phyloP scores from a whole-genome alignment of 1,139 yeast species.

The Yamadazyma membranifaciens region DNA sequence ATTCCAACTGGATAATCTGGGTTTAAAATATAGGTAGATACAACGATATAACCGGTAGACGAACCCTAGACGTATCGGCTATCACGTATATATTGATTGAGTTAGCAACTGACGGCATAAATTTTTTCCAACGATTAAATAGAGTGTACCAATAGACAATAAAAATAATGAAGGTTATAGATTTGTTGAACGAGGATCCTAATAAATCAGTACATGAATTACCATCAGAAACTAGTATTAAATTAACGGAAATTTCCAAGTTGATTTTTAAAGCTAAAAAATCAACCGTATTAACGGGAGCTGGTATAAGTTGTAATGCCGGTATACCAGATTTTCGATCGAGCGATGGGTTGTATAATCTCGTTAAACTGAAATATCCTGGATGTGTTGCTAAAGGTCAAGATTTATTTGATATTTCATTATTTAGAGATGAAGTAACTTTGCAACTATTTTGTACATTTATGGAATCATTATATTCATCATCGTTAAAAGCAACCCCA shows the following conservation, averaged over 20 bases:
- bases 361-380: slow-evolving; percentile 66
- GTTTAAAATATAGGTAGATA: no score
- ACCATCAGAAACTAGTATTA: slow-evolving; percentile 29
- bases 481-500: slow-evolving; percentile 66
- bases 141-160: neutral
- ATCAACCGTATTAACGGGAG: slow-evolving; percentile 76
- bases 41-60: no score
- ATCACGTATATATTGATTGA: neutral
- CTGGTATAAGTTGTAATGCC: slow-evolving; percentile 94
- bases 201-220: slow-evolving; percentile 16
- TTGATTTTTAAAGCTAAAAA: slow-evolving; percentile 47
- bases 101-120: no score
- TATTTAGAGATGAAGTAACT: slow-evolving; percentile 68
- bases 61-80: neutral
- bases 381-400: slow-evolving; percentile 71
- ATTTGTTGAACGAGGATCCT: slow-evolving; percentile 20
- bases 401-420: slow-evolving; percentile 82
- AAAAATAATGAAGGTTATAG: slow-evolving; percentile 31
- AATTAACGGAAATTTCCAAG: slow-evolving; percentile 39
- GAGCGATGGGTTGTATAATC: slow-evolving; percentile 74
- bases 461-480: slow-evolving; percentile 69
- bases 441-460: slow-evolving; percentile 73
- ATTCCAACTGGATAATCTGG: no score
- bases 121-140: no score
- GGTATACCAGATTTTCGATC: slow-evolving; percentile 96